Conservation (phyloP, 1,284 basidiomycete species). For the Rhizoctonia solani region DNA sequence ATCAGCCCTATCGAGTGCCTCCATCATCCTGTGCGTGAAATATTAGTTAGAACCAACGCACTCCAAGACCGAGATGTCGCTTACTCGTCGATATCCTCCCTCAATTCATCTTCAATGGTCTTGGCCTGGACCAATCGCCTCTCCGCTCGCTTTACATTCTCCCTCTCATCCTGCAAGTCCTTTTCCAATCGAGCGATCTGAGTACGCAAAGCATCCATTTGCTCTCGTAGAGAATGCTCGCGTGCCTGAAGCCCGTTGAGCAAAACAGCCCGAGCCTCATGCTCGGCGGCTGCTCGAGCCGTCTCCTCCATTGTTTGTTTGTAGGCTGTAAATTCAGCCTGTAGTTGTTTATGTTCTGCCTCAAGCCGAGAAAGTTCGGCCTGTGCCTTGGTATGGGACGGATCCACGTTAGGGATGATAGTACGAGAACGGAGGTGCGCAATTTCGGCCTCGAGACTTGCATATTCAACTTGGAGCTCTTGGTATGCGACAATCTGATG, state of each 20-base stretch:
- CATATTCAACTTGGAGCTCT: slow-evolving; percentile 2
- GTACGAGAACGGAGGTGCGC: not conserved
- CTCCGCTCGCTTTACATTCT: not conserved
- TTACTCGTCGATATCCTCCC: slow-evolving; percentile 26
- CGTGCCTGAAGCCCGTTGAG: slow-evolving; percentile 28
- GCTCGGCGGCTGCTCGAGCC: slow-evolving; percentile 8
- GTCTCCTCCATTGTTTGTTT: slow-evolving; percentile 1
- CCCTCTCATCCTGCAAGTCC: slow-evolving; percentile 1
- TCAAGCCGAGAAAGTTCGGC: slow-evolving; percentile 2
- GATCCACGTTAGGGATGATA: not conserved
- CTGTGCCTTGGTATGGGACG: not conserved
- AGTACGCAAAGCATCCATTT: not conserved
- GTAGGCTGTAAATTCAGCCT: slow-evolving; percentile 7
- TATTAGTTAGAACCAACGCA: not conserved
- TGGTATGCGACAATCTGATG: not conserved
- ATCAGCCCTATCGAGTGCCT: slow-evolving; percentile 23
- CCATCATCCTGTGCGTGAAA: slow-evolving; percentile 28
- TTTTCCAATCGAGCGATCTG: slow-evolving; percentile 3
- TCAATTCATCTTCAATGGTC: slow-evolving; percentile 5
- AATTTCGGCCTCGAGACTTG: slow-evolving; percentile 11
- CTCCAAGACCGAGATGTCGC: not conserved
- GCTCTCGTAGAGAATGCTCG: slow-evolving; percentile 11
- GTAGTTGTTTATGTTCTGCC: slow-evolving; percentile 5
- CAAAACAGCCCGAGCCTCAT: slow-evolving; percentile 23
- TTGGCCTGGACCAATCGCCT: not conserved